Percentiles rank a stretch among this genome's conserved stretches.
Conservation (phyloP, 768 basidiomycete species). For the Suillus lakei region DNA sequence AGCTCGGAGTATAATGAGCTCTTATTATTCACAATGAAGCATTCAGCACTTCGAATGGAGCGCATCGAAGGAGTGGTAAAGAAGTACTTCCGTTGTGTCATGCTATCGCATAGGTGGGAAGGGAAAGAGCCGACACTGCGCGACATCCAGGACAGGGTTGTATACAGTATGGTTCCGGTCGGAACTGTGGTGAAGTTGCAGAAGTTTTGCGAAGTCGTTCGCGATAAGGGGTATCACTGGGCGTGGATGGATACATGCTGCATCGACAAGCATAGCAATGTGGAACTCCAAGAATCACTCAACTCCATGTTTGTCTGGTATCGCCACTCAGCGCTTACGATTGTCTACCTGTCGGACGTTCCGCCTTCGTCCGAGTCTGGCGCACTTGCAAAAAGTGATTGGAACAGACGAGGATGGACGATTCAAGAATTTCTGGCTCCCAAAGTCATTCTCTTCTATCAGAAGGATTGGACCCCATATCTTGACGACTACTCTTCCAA, state of each 20-base stretch:
- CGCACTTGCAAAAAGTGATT: background rate
- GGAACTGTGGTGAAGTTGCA: background rate
- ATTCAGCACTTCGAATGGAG: background rate
- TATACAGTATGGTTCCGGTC: background rate
- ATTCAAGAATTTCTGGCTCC: background rate
- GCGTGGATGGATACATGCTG: slow-evolving; percentile 3
- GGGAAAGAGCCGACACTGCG: background rate
- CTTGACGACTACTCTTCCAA: background rate
- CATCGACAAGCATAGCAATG: background rate
- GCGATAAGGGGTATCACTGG: background rate
- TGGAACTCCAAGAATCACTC: background rate
- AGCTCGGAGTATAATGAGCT: background rate
- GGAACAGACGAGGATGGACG: background rate
- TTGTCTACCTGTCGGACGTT: background rate
- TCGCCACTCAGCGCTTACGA: slow-evolving; percentile 1
- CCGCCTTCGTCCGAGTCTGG: background rate
- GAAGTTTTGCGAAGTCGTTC: background rate
- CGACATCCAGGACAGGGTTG: background rate
- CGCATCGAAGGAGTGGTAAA: background rate
- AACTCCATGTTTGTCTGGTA: slow-evolving; percentile 1
- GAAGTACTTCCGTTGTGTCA: slow-evolving; percentile 1
- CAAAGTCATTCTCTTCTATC: background rate
- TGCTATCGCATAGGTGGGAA: slow-evolving; percentile 3
- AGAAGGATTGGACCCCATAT: background rate
- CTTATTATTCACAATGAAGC: background rate